Conservation (phyloP, 1,284 basidiomycete genomes). For the Rhodotorula glutinis region DNA sequence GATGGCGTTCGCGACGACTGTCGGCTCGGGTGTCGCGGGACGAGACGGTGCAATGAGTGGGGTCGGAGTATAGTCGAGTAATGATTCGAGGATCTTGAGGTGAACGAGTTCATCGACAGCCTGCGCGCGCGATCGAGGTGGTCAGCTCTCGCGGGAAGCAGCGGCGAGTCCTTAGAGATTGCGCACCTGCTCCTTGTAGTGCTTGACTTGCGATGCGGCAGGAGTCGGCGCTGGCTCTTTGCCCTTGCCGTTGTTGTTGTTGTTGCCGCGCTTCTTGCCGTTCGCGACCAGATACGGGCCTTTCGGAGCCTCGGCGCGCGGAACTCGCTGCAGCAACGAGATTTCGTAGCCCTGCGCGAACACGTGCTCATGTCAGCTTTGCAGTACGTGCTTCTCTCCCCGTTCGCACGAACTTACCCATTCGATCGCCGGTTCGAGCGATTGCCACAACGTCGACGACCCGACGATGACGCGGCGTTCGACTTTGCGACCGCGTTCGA, state of each 20-base stretch:
- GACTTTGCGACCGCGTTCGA: conserved; percentile 37
- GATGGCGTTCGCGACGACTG: too few relatives aligned
- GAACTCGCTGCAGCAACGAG: conserved; percentile 37
- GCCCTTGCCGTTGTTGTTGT: conserved; percentile 9
- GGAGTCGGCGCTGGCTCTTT: neutral
- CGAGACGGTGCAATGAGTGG: neutral
- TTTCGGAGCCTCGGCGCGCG: conserved; percentile 13
- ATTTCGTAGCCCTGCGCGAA: conserved; percentile 39
- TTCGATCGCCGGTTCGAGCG: conserved; percentile 30
- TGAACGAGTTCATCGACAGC: conserved; percentile 84
- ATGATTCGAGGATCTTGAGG: conserved; percentile 75
- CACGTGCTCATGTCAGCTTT: too few relatives aligned
- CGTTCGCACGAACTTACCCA: conserved; percentile 23
- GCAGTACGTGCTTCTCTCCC: too few relatives aligned
- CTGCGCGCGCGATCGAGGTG: conserved; percentile 55
- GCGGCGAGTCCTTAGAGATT: too few relatives aligned
- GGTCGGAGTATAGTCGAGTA: conserved; percentile 56
- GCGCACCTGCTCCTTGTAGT: conserved; percentile 36
- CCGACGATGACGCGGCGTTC: conserved; percentile 33
- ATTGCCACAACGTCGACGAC: conserved; percentile 34
- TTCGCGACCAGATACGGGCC: neutral
- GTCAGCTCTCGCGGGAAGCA: neutral
- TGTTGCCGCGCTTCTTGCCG: conserved; percentile 15
- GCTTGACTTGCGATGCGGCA: conserved; percentile 19
- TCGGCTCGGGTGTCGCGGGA: neutral